Evolutionary conservation across 805 yeast genomes (phyloP).

Genomic region (Scheffersomyces lignosus): DNA sequence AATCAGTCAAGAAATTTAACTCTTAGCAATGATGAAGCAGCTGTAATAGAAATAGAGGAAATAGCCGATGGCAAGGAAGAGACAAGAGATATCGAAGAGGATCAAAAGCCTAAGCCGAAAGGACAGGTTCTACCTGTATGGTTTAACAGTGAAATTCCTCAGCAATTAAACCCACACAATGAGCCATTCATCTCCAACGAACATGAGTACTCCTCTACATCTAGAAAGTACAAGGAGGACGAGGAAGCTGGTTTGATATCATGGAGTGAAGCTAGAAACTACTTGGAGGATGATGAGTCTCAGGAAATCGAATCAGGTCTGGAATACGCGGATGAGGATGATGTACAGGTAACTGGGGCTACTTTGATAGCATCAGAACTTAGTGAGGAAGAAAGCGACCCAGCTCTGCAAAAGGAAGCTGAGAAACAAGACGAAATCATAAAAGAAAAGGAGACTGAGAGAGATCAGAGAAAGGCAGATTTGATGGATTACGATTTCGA

Average conservation of each 20-base stretch:
- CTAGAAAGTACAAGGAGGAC: conserved; percentile 28
- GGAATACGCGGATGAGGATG: conserved; percentile 5
- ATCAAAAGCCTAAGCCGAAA: too few relatives aligned
- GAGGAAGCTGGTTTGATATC: conserved; percentile 52
- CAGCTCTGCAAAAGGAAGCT: background rate
- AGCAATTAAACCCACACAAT: conserved; percentile 3
- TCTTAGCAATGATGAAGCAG: too few relatives aligned
- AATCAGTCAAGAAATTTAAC: conserved; percentile 18
- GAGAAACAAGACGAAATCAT: background rate
- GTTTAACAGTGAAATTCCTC: conserved; percentile 20
- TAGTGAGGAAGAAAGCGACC: background rate
- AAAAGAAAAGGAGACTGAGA: background rate
- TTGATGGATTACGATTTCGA: conserved; percentile 63
- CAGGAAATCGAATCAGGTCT: conserved; percentile 3
- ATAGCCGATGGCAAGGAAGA: conserved; percentile 4
- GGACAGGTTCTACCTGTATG: conserved; percentile 29
- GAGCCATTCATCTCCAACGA: conserved; percentile 1
- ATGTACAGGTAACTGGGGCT: conserved; percentile 4
- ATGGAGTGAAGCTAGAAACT: conserved; percentile 48
- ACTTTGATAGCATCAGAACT: background rate
- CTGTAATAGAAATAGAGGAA: too few relatives aligned
- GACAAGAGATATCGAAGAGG: conserved; percentile 2
- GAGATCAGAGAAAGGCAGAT: conserved; percentile 14
- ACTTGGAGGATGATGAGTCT: conserved; percentile 10
- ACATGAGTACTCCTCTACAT: background rate